A percentile compares a stretch with the other conserved stretches of the same genome.
Conservation (phyloP, 352 stramenopile species). For the Phytopythium montanum region DNA sequence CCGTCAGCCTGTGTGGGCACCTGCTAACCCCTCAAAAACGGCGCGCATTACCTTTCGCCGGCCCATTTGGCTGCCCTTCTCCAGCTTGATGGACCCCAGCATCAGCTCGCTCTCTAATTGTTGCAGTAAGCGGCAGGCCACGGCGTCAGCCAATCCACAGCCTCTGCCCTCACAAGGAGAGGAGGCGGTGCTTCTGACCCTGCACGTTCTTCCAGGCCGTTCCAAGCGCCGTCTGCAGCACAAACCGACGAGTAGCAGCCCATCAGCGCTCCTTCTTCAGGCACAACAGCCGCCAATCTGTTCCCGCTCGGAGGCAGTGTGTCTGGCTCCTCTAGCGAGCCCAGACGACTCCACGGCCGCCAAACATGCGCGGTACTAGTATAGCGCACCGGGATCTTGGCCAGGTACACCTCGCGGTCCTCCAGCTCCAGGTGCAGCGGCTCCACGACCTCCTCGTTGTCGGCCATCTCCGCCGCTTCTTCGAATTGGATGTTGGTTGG, state of each 20-base stretch:
- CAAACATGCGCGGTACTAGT: not conserved
- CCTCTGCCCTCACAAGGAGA: not conserved
- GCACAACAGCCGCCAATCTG: not conserved
- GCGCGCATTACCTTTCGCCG: conserved; percentile 54
- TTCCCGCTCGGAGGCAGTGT: not conserved
- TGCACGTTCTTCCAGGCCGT: conserved; percentile 81
- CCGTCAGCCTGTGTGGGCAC: conserved; percentile 1
- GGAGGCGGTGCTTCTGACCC: conserved; percentile 24
- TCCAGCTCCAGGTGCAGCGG: conserved; percentile 84
- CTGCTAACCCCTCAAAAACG: not conserved
- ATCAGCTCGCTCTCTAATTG: conserved; percentile 76
- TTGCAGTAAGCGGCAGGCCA: too few species aligned
- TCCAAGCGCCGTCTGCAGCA: conserved; percentile 54
- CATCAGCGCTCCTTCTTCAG: not conserved
- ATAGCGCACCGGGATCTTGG: conserved; percentile 71
- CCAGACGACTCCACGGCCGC: not conserved
- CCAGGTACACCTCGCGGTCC: conserved; percentile 84
- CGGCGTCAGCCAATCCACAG: not conserved
- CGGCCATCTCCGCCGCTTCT: conserved; percentile 37
- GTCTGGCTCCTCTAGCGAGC: not conserved
- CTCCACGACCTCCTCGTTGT: conserved; percentile 90
- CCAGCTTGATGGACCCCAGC: conserved; percentile 81
- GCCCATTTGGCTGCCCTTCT: conserved; percentile 65
- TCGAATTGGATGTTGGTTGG: too few species aligned
- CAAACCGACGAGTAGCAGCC: not conserved